Percentiles rank a stretch among this genome's conserved stretches.
These are phyloP conservation scores for Xylariaceae sp. DNA, from an alignment of 2,329 filamentous ascomycete genomes.

Conservation along the genomic window DNA sequence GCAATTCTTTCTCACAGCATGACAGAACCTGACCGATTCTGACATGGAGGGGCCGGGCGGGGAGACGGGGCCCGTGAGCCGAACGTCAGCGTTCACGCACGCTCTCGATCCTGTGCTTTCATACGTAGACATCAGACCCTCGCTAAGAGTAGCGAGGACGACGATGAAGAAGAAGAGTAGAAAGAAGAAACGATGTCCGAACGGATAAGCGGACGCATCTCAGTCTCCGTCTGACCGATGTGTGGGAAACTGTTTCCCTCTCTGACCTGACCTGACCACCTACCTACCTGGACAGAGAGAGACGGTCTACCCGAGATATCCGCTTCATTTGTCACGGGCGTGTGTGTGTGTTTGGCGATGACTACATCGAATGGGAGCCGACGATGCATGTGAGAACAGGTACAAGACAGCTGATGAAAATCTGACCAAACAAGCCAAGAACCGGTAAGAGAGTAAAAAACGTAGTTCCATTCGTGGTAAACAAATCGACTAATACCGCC, in stretches of 20 bases:
- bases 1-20: no score
- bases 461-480: not conserved
- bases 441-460: not conserved
- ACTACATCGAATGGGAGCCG: not conserved
- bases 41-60: no score
- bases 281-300: not conserved
- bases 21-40: no score
- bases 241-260: not conserved
- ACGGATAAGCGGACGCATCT: no score
- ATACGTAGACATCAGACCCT: no score
- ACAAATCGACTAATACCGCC: constrained; percentile 13
- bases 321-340: not conserved
- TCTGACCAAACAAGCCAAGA: not conserved
- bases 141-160: not conserved
- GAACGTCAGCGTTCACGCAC: no score
- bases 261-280: no score
- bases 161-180: no score
- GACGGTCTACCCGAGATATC: not conserved
- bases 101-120: no score
- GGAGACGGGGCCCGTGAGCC: no score
- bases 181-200: no score
- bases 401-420: no score
- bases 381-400: not conserved
- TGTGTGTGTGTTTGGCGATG: not conserved
- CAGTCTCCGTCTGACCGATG: not conserved